Evolutionary conservation across 345 rosid genomes (phyloP), one percentile per base, ranked within the genome.

Genomic region (Arabis hirsuta): DNA sequence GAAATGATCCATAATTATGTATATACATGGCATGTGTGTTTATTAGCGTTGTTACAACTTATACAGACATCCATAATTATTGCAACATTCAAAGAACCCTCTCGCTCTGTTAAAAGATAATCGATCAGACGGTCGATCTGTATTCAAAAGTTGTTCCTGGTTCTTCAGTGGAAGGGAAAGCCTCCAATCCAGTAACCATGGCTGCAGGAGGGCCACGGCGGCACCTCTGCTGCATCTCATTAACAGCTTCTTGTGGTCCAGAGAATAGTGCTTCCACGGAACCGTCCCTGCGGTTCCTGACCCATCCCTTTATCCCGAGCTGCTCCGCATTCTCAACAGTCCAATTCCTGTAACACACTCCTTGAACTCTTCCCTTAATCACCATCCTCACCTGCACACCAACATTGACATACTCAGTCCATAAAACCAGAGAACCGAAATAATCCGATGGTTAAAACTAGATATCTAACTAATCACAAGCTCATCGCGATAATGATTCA

Each of bases 281-380:
- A 46, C 97, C 96, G 55, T 95, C 96, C 69, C 90, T 88, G 60
- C 85, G 81, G 75, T 91, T 94, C 82, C 93, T 83, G 10, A 94
- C 96, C 98, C 97, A 91, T 63, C 97, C 97, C 39, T 84, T 89
- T 26, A 94, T n/a, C 60, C 96, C 96, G 48, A 91, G 80, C 62
- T 83, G 85, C 32, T 73, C 78, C 0, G 97, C 97, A 51, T 87
- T 89, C 71, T 88, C 96, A 14, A 88, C 72, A 4, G 92, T 89
- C 97, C 97, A 91, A 81, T 89, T 82, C 72, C 96, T 84, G 73
- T 91, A 91, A 62, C 92, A 95, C 36, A 95, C 96, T 45, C 97
- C 97, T 32, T 95, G 97, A 29, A 94, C 97, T 69, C 86, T 85
- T 59, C 99, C 97, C 78, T 89, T 90, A 27, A 91, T 71, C 82